Conservation (phyloP, 495 filamentous ascomycete species). For the Neurospora discreta region DNA sequence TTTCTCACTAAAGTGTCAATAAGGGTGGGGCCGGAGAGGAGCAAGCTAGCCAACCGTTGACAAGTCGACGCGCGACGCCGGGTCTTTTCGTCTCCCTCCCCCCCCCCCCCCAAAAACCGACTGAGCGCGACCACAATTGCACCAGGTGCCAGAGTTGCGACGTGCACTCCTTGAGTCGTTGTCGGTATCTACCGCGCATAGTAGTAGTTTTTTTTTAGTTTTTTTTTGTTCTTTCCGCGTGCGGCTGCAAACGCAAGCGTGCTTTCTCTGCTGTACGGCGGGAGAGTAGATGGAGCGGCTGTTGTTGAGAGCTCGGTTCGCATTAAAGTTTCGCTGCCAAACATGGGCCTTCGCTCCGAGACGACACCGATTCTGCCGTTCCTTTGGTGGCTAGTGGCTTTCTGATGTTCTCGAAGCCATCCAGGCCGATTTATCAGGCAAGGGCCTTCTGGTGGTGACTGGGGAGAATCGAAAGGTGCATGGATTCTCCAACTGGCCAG, state of each 20-base stretch:
- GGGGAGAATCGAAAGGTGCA: conserved; percentile 7
- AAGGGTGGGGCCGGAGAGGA: background rate
- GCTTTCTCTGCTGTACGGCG: background rate
- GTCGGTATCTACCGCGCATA: background rate
- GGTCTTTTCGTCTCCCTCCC: background rate
- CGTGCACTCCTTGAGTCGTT: background rate
- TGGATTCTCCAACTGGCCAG: conserved; percentile 17
- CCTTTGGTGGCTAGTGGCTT: background rate
- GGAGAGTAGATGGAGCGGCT: background rate
- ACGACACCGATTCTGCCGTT: background rate
- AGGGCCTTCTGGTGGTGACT: background rate
- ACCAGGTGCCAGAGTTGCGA: background rate
- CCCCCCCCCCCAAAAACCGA: background rate
- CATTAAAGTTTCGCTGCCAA: background rate
- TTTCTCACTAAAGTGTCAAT: background rate
- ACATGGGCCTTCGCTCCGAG: background rate
- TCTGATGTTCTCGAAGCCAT: background rate
- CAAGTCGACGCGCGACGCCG: background rate
- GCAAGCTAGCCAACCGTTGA: background rate
- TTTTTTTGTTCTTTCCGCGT: background rate
- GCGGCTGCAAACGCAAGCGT: background rate
- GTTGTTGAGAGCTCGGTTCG: background rate
- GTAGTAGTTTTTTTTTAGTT: background rate
- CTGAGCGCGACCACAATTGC: background rate
- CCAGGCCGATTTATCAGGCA: background rate